Percentiles rank a stretch among this genome's conserved stretches.
These are phyloP conservation scores for Gracilaria vermiculophylla DNA, from an alignment of 23 red algal species.

Conservation along the genomic window DNA sequence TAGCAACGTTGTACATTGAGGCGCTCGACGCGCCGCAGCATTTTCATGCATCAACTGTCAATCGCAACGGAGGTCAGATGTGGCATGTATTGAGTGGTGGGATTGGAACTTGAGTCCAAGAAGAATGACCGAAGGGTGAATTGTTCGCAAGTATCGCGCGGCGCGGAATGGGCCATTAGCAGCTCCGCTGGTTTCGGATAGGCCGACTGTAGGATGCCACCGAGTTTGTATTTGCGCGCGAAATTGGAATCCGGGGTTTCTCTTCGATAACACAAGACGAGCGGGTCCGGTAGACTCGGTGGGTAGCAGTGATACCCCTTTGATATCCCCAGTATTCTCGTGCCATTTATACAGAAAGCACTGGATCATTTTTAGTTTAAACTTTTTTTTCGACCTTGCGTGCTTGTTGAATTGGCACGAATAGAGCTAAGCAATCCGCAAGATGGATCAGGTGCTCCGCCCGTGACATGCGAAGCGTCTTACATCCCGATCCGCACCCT, in stretches of 20 bases:
- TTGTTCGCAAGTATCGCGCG: too few species aligned
- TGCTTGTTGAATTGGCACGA: not conserved
- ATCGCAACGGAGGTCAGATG: not conserved
- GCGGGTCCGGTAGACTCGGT: not conserved
- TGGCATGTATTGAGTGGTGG: not conserved
- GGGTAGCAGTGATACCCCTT: not conserved
- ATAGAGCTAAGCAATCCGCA: too few species aligned
- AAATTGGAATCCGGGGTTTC: not conserved
- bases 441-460: too few species aligned
- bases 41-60: conserved; percentile 37
- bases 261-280: not conserved
- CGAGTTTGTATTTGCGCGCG: conserved; percentile 25
- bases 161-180: too few species aligned
- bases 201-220: not conserved
- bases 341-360: not conserved
- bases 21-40: conserved; percentile 46
- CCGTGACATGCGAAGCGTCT: not conserved
- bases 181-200: not conserved
- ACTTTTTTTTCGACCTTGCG: not conserved
- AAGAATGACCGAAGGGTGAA: not conserved
- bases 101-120: too few species aligned
- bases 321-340: not conserved
- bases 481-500: not conserved
- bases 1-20: not conserved
- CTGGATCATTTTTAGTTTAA: too few species aligned